Conservation (phyloP, 768 basidiomycete genomes). For the Paxillus rubicundulus region DNA sequence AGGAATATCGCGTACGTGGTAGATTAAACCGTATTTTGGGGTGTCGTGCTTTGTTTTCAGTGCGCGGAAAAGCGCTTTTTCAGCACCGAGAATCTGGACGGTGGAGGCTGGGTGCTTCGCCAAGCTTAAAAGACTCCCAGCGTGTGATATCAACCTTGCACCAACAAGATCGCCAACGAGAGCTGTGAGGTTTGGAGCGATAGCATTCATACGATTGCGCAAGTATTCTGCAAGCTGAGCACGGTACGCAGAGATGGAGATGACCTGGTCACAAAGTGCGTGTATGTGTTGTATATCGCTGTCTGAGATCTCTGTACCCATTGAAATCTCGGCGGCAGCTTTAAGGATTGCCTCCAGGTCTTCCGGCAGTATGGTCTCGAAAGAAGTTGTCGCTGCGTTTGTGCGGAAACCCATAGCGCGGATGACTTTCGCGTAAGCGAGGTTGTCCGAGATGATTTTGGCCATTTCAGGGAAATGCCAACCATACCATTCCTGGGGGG, state of each 20-base stretch:
- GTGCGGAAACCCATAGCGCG: constrained; percentile 96
- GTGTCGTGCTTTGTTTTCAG: constrained; percentile 90
- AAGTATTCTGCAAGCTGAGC: constrained; percentile 95
- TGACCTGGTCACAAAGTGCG: constrained; percentile 96
- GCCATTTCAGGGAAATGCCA: constrained; percentile 99
- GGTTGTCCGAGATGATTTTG: constrained; percentile 96
- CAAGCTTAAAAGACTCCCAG: constrained; percentile 65
- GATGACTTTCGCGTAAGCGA: constrained; percentile 94
- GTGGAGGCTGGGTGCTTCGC: constrained; percentile 80
- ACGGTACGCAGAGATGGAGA: constrained; percentile 93
- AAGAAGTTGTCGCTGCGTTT: constrained; percentile 82
- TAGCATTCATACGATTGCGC: constrained; percentile 95
- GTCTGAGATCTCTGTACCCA: constrained; percentile 99
- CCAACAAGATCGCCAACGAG: constrained; percentile 78
- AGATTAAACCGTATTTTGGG: constrained; percentile 99
- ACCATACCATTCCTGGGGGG: constrained; percentile 94
- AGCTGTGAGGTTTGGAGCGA: constrained; percentile 94
- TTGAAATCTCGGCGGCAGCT: constrained; percentile 94
- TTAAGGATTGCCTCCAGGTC: constrained; percentile 95
- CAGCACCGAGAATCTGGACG: constrained; percentile 73
- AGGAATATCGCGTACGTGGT: constrained; percentile 64
- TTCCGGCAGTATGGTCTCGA: constrained; percentile 91
- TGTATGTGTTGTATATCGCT: constrained; percentile 96
- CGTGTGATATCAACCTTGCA: constrained; percentile 71
- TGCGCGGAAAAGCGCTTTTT: constrained; percentile 75